Percentiles rank a stretch among this genome's conserved stretches.
phyloP scores from a whole-genome alignment of 148 eudicot genomes.

The Agrostemma githago region DNA sequence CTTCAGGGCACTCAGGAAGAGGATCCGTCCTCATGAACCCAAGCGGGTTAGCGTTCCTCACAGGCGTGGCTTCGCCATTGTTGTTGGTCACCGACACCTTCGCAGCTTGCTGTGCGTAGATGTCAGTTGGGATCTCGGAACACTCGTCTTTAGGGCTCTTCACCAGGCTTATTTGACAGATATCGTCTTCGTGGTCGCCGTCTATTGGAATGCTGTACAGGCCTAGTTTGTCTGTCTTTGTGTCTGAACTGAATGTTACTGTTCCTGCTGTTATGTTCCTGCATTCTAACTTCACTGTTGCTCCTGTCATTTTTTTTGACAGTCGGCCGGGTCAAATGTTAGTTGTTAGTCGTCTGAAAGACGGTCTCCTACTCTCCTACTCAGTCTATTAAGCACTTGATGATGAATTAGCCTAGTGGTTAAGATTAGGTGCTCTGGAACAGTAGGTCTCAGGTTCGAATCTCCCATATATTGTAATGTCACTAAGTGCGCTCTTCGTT shows the following conservation, averaged over 20 bases:
- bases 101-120: slow-evolving; percentile 19
- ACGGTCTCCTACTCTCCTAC: too few relatives aligned
- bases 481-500: too few relatives aligned
- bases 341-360: background rate
- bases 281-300: slow-evolving; percentile 39
- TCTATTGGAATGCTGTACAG: slow-evolving; percentile 35
- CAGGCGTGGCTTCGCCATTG: slow-evolving; percentile 39
- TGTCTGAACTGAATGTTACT: slow-evolving; percentile 27
- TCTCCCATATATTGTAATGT: too few relatives aligned
- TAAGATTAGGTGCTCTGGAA: too few relatives aligned
- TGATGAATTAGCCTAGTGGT: too few relatives aligned
- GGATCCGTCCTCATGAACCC: slow-evolving; percentile 39
- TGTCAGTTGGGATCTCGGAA: slow-evolving; percentile 29
- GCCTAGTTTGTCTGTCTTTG: slow-evolving; percentile 32
- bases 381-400: too few relatives aligned
- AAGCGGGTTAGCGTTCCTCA: slow-evolving; percentile 47
- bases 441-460: too few relatives aligned
- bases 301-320: slow-evolving; percentile 31
- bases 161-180: slow-evolving; percentile 36
- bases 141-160: slow-evolving; percentile 43
- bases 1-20: slow-evolving; percentile 31
- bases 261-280: slow-evolving; percentile 32
- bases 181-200: slow-evolving; percentile 46
- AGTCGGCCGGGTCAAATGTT: too few relatives aligned
- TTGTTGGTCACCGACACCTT: slow-evolving; percentile 37